Percentiles rank a stretch among this genome's conserved stretches.
These are phyloP conservation scores for Pichia sporocuriosa DNA, from an alignment of 805 yeast species.

Conservation along the genomic window DNA sequence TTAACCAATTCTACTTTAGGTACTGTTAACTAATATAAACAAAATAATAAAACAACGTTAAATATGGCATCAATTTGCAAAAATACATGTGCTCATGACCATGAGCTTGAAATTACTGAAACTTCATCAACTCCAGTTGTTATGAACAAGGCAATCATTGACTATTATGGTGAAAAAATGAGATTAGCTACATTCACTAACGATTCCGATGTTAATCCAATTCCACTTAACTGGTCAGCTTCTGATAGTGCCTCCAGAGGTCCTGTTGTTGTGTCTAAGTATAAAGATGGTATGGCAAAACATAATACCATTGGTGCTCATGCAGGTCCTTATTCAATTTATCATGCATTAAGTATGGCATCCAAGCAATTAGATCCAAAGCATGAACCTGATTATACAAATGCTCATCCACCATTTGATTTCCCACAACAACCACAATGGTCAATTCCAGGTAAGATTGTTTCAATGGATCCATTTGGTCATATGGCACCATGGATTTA, in stretches of 20 bases:
- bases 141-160: constrained; percentile 5
- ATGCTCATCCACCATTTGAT: constrained; percentile 55
- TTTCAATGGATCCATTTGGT: constrained; percentile 61
- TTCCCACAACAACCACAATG: constrained; percentile 51
- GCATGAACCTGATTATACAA: constrained; percentile 54
- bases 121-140: constrained; percentile 8
- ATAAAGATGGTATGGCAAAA: constrained; percentile 40
- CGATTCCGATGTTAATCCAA: constrained; percentile 43
- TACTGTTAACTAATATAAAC: too few species aligned
- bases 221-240: constrained; percentile 48
- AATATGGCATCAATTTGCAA: constrained; percentile 1
- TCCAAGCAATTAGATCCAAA: constrained; percentile 46
- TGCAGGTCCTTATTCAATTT: constrained; percentile 56
- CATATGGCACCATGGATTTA: constrained; percentile 59
- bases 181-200: constrained; percentile 48
- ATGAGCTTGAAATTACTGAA: constrained; percentile 1
- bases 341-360: constrained; percentile 62
- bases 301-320: constrained; percentile 64
- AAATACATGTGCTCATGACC: constrained; percentile 5
- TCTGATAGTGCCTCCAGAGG: constrained; percentile 43
- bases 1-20: too few species aligned
- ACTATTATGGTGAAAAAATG: constrained; percentile 25
- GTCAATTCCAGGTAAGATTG: constrained; percentile 50
- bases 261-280: constrained; percentile 50
- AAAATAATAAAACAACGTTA: neutral